These are phyloP conservation scores for Colletotrichum kahawae DNA, from an alignment of 2,329 filamentous ascomycete genomes.

Conservation along the genomic window DNA sequence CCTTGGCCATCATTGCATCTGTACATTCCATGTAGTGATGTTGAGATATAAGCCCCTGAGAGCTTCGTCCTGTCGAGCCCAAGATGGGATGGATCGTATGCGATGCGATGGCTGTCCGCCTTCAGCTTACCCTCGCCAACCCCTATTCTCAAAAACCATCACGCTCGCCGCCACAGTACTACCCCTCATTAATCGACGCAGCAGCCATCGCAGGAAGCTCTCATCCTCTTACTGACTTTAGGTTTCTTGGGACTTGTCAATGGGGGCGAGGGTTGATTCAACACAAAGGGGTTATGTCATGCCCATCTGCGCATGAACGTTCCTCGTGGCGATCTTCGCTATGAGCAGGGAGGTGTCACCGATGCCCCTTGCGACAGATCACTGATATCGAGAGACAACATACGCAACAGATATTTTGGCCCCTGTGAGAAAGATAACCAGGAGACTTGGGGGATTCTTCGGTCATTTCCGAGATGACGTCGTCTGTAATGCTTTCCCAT, in stretches of 20 bases:
- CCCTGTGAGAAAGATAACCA: no score
- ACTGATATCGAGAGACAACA: no score
- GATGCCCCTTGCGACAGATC: no score
- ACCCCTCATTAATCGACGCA: neutral
- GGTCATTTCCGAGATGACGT: no score
- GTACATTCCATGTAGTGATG: neutral
- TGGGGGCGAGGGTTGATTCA: neutral
- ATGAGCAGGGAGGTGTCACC: no score
- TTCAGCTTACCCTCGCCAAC: neutral
- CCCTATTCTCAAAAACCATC: neutral
- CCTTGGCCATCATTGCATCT: neutral
- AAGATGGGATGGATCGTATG: neutral
- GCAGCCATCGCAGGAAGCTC: neutral
- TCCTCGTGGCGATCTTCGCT: no score
- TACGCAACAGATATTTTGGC: no score
- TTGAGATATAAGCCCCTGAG: neutral
- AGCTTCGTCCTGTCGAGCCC: neutral
- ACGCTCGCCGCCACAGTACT: neutral
- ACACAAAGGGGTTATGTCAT: neutral
- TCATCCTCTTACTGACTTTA: neutral
- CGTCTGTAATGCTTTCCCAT: no score
- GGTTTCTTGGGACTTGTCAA: neutral
- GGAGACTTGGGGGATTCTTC: no score
- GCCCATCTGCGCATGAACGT: neutral
- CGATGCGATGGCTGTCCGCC: neutral